Percentiles rank a stretch among this genome's conserved stretches.
phyloP scores from a whole-genome alignment of 1,139 yeast genomes.

The Candida anutae region DNA sequence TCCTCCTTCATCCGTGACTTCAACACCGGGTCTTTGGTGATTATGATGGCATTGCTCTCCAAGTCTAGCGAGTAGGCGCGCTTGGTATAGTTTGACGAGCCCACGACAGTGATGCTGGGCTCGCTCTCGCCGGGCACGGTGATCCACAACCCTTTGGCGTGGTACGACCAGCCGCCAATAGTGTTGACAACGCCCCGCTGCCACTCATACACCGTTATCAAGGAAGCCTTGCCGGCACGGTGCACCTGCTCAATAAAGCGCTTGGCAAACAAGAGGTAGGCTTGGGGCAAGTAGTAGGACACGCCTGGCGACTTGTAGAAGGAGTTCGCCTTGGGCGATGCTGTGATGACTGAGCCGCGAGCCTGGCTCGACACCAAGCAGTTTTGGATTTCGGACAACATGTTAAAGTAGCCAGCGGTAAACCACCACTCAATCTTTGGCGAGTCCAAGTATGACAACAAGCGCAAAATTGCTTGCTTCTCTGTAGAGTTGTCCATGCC shows the following conservation, averaged over 20 bases:
- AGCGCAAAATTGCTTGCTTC: conserved; percentile 56
- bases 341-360: conserved; percentile 71
- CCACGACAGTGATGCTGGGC: conserved; percentile 76
- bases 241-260: conserved; percentile 54
- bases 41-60: conserved; percentile 75
- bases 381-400: conserved; percentile 68
- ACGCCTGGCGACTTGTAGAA: conserved; percentile 81
- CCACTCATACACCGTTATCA: conserved; percentile 74
- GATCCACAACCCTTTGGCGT: conserved; percentile 96
- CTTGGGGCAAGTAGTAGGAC: conserved; percentile 77
- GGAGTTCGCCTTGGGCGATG: conserved; percentile 90
- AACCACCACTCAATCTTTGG: conserved; percentile 67
- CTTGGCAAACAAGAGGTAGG: conserved; percentile 72
- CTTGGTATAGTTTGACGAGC: conserved; percentile 89
- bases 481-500: conserved; percentile 67
- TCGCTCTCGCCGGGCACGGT: conserved; percentile 47
- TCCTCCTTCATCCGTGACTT: conserved; percentile 55
- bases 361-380: conserved; percentile 55
- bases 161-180: conserved; percentile 91
- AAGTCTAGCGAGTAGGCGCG: conserved; percentile 83
- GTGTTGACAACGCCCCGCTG: conserved; percentile 75
- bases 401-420: conserved; percentile 95
- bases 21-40: conserved; percentile 61
- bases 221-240: conserved; percentile 32
- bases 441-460: conserved; percentile 52